phyloP scores from a whole-genome alignment of 257 asterid species.

The Primulina huaijiensis region DNA sequence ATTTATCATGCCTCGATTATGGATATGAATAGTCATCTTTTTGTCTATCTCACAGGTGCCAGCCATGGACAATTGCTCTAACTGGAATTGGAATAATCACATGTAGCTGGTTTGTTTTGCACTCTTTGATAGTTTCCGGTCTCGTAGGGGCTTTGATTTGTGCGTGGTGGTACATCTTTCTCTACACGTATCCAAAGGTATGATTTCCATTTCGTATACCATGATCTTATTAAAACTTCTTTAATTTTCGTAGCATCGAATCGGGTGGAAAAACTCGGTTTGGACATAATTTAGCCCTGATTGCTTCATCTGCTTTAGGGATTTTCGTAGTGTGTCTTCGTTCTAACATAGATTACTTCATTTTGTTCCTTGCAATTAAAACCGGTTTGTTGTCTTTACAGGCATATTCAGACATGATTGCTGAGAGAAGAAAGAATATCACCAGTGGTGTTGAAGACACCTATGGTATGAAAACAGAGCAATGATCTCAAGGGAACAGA shows the following conservation, averaged over 20 bases:
- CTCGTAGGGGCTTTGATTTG: conserved; percentile 41
- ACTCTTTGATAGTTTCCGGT: conserved; percentile 48
- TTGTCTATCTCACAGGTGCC: conserved; percentile 69
- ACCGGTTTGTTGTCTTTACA: conserved; percentile 19
- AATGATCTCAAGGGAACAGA: conserved; percentile 21
- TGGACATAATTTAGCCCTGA: background rate
- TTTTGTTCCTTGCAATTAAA: background rate
- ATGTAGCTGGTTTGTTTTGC: conserved; percentile 68
- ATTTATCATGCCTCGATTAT: background rate
- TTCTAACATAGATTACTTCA: background rate
- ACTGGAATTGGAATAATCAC: conserved; percentile 57
- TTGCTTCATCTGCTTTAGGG: background rate
- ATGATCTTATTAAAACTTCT: background rate
- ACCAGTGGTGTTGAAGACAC: conserved; percentile 66
- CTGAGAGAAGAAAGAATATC: conserved; percentile 61
- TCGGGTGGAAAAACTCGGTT: background rate
- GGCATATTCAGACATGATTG: conserved; percentile 74
- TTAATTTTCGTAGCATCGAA: background rate
- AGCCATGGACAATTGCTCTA: conserved; percentile 84
- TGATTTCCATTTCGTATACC: background rate
- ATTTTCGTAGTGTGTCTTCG: background rate
- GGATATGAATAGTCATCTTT: background rate
- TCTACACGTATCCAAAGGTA: conserved; percentile 92
- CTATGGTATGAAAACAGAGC: conserved; percentile 46
- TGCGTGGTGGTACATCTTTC: conserved; percentile 91